Conservation (phyloP, 202 grass and related monocot genomes). For the Dendrocalamus latiflorus region DNA sequence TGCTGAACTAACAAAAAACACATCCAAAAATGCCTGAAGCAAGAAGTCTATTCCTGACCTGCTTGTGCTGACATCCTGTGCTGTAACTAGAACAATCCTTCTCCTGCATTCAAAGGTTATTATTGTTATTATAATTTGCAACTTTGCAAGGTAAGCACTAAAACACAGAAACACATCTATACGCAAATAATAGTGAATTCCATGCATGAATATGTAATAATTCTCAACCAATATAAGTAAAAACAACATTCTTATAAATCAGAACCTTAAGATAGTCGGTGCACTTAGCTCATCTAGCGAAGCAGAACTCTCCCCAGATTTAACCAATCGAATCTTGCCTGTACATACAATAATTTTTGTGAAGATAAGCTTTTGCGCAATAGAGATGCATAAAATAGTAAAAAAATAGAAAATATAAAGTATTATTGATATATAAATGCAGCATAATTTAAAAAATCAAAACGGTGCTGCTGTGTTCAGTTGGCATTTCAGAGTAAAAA, state of each 20-base stretch:
- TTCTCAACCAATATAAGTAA: neutral
- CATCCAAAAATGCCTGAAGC: constrained; percentile 22
- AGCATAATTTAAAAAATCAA: constrained; percentile 4
- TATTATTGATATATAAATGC: neutral
- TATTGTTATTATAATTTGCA: too few relatives aligned
- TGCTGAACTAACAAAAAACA: neutral
- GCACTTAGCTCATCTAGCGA: constrained; percentile 64
- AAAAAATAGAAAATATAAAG: neutral
- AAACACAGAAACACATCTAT: neutral
- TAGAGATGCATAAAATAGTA: neutral
- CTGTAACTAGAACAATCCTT: constrained; percentile 40
- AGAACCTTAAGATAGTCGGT: constrained; percentile 9
- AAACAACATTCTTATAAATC: neutral
- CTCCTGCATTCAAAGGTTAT: constrained; percentile 30
- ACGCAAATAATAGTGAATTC: neutral
- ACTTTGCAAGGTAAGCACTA: too few relatives aligned
- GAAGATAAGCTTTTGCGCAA: constrained; percentile 27
- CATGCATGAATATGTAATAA: neutral
- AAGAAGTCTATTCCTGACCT: constrained; percentile 14
- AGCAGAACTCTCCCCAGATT: constrained; percentile 55
- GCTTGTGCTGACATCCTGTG: neutral
- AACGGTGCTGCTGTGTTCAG: too few relatives aligned
- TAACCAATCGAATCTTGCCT: constrained; percentile 70
- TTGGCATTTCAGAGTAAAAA: too few relatives aligned
- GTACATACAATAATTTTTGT: constrained; percentile 22